These are phyloP conservation scores for Aspergillus nidulans DNA, from an alignment of 495 filamentous ascomycete genomes.

Conservation along the genomic window DNA sequence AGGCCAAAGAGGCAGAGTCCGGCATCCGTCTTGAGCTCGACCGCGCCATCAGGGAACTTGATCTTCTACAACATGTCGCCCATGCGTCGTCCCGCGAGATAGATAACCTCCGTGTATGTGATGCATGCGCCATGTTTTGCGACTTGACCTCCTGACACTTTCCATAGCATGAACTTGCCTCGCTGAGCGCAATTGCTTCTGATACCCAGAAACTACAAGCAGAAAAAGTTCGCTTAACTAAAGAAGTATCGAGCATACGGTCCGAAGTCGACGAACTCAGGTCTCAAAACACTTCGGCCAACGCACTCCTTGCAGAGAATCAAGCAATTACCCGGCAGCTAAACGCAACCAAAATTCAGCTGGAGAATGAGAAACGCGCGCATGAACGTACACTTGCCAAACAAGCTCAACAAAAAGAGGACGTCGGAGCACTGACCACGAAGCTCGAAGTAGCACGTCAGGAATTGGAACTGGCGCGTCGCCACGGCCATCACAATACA, in stretches of 20 bases:
- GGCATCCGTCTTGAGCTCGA: slow-evolving; percentile 56
- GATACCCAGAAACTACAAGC: slow-evolving; percentile 66
- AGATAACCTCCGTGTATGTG: slow-evolving; percentile 60
- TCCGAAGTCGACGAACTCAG: slow-evolving; percentile 76
- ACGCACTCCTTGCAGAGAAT: slow-evolving; percentile 67
- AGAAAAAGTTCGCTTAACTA: slow-evolving; percentile 70
- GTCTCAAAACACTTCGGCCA: slow-evolving; percentile 61
- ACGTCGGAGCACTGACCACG: slow-evolving; percentile 44
- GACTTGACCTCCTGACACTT: not conserved
- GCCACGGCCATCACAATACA: slow-evolving; percentile 28
- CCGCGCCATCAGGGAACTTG: slow-evolving; percentile 49
- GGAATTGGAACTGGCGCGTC: slow-evolving; percentile 28
- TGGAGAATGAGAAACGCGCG: slow-evolving; percentile 72
- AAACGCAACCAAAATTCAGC: slow-evolving; percentile 68
- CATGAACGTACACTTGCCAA: slow-evolving; percentile 56
- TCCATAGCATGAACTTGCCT: slow-evolving; percentile 60
- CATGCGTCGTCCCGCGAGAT: slow-evolving; percentile 59
- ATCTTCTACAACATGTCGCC: slow-evolving; percentile 51
- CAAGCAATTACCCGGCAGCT: slow-evolving; percentile 69
- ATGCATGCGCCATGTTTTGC: not conserved
- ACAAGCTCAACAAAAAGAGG: slow-evolving; percentile 31
- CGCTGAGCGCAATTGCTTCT: slow-evolving; percentile 56
- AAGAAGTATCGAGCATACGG: slow-evolving; percentile 65
- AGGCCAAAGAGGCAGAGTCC: slow-evolving; percentile 45
- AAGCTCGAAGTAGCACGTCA: slow-evolving; percentile 39